Base-by-base conservation (phyloP, 345 rosid genomes). In the Kandelia obovata region DNA sequence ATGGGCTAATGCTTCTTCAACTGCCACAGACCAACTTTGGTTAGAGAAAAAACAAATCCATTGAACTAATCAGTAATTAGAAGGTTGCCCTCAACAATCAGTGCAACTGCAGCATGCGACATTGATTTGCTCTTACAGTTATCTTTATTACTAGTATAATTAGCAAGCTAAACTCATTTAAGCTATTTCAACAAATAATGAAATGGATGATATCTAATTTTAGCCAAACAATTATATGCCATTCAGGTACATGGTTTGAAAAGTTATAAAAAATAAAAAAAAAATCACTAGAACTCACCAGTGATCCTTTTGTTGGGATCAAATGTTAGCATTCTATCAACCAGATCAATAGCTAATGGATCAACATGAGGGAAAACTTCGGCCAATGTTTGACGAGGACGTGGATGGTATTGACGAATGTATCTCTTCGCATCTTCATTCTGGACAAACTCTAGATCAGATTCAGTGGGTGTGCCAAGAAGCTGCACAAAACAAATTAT, bases 241-340 rank as follows among this genome's bases (percentile, higher is more conserved):
- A 43, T 43, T 43, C 49, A 43, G 49, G 49, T 43, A 13, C 2
- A 13, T 13, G 19, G 3, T 17, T 13, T 43, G 49, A 43, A 43
- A 3, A 43, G 49, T 43, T 43, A 2, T 10, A 39, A 3, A 43
- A 15, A 43, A 15, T 0, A 15, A 43, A 43, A 43, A 39, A 3
- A 43, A 43, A 13, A 11, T 43, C 17, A 43, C 49, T 43, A 46
- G 49, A 37, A 82, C 83, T 79, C 72, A 89, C 99, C 99, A 61
- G 98, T 92, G 73, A 95, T 92, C 84, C 99, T 86, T 86, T 30
- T 87, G 17, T 85, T 79, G 26, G 98, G 99, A 77, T 96, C 98
- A 79, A 92, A 92, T 59, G 98, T 86, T 76, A 96, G 71, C 99
- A 96, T 92, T 83, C 66, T 85, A 20, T 90, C 97, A 61, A 92